Percentiles rank a stretch among this genome's conserved stretches.
These are phyloP conservation scores for Scedosporium apiospermum DNA, from an alignment of 2,329 filamentous ascomycete species.

Conservation along the genomic window DNA sequence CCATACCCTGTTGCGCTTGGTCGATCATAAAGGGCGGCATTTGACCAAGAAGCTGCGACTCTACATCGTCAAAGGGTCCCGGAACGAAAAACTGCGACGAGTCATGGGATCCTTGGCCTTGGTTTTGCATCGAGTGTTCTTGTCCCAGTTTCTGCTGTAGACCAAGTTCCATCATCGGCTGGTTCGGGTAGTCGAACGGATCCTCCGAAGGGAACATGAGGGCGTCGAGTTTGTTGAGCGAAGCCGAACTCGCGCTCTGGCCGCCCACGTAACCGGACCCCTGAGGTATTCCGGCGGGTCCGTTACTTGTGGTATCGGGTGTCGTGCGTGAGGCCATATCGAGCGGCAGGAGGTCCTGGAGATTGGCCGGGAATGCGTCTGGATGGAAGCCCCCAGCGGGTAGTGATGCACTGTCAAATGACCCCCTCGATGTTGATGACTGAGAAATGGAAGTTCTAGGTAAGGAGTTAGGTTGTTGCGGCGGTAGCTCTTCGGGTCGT, in stretches of 20 bases:
- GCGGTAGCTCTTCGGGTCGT: slow-evolving; percentile 22
- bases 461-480: slow-evolving; percentile 17
- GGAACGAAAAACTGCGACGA: slow-evolving; percentile 40
- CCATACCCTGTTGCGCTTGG: slow-evolving; percentile 3
- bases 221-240: slow-evolving; percentile 59
- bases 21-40: slow-evolving; percentile 60
- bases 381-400: slow-evolving; percentile 20
- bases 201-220: slow-evolving; percentile 76
- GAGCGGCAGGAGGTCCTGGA: slow-evolving; percentile 34
- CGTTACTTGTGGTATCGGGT: slow-evolving; percentile 32
- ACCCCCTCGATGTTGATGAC: slow-evolving; percentile 16
- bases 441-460: slow-evolving; percentile 11
- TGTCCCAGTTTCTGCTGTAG: slow-evolving; percentile 24
- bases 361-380: slow-evolving; percentile 15
- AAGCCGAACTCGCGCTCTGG: slow-evolving; percentile 22
- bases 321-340: slow-evolving; percentile 34
- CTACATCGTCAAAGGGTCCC: slow-evolving; percentile 52
- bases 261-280: slow-evolving; percentile 11
- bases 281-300: slow-evolving; percentile 27
- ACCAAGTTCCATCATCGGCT: slow-evolving; percentile 56
- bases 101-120: slow-evolving; percentile 20
- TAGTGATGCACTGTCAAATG: slow-evolving; percentile 23
- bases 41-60: slow-evolving; percentile 63
- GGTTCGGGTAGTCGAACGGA: slow-evolving; percentile 71
- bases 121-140: slow-evolving; percentile 16